Percentiles rank a stretch among this genome's conserved stretches.
These are phyloP conservation scores for Ophiostoma pallidulum DNA, from an alignment of 2,329 filamentous ascomycete genomes.

Conservation along the genomic window DNA sequence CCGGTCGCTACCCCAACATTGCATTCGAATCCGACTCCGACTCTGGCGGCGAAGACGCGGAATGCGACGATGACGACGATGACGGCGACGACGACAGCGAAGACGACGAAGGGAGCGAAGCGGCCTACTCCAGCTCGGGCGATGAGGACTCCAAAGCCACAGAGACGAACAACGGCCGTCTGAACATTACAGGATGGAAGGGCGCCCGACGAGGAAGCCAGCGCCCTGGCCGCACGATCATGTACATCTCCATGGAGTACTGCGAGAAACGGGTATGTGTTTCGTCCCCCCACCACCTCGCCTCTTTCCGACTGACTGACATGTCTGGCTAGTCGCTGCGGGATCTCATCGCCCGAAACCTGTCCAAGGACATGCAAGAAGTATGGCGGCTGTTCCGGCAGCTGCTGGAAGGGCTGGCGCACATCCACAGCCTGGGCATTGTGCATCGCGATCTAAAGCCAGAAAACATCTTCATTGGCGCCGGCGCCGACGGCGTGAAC, in stretches of 20 bases:
- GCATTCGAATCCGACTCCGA: slow-evolving; percentile 59
- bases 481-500: slow-evolving; percentile 60
- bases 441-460: slow-evolving; percentile 95
- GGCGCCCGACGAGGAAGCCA: slow-evolving; percentile 28
- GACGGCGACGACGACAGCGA: slow-evolving; percentile 16
- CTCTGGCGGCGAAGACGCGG: slow-evolving; percentile 29
- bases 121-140: slow-evolving; percentile 7
- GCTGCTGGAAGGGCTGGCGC: slow-evolving; percentile 76
- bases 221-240: slow-evolving; percentile 55
- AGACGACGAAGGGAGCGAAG: slow-evolving; percentile 8
- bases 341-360: slow-evolving; percentile 69
- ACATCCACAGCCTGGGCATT: slow-evolving; percentile 85
- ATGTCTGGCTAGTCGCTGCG: slow-evolving; percentile 62
- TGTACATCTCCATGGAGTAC: slow-evolving; percentile 99
- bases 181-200: slow-evolving; percentile 3
- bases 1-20: slow-evolving; percentile 64
- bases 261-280: slow-evolving; percentile 74
- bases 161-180: slow-evolving; percentile 12
- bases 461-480: slow-evolving; percentile 86
- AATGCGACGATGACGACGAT: slow-evolving; percentile 37
- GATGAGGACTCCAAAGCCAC: slow-evolving; percentile 16
- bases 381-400: slow-evolving; percentile 88
- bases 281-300: too few species aligned
- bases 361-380: slow-evolving; percentile 66
- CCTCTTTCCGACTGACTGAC: slow-evolving; percentile 8